These are phyloP conservation scores for Stagonosporopsis chrysanthemi DNA, from an alignment of 2,329 filamentous ascomycete genomes.

Conservation along the genomic window DNA sequence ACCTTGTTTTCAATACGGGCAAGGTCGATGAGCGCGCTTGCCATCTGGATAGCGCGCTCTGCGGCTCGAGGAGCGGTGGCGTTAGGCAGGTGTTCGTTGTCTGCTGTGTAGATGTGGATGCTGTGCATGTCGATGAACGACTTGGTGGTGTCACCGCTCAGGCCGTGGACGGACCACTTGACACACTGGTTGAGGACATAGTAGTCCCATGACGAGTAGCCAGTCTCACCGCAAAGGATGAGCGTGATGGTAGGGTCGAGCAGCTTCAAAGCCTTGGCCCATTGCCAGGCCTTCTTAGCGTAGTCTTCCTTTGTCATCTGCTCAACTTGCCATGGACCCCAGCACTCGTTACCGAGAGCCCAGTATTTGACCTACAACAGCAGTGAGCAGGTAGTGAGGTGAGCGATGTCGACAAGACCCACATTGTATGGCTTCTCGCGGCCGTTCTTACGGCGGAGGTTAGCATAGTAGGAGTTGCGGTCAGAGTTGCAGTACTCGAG, in stretches of 20 bases:
- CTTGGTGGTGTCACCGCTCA: conserved; percentile 57
- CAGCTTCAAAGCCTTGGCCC: conserved; percentile 76
- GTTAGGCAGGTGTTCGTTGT: conserved; percentile 52
- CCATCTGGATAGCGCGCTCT: conserved; percentile 76
- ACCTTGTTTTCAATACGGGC: conserved; percentile 74
- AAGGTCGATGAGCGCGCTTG: conserved; percentile 73
- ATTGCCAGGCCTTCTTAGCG: conserved; percentile 72
- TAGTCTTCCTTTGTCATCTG: conserved; percentile 75
- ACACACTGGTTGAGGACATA: conserved; percentile 75
- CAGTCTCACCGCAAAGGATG: conserved; percentile 78
- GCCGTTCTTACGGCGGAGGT: conserved; percentile 77
- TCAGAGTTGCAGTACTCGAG: conserved; percentile 85
- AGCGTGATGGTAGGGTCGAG: conserved; percentile 72
- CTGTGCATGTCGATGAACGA: conserved; percentile 78
- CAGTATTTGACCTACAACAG: conserved; percentile 72
- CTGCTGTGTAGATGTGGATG: conserved; percentile 79
- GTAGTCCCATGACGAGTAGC: conserved; percentile 74
- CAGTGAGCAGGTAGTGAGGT: conserved; percentile 4
- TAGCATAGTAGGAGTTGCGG: conserved; percentile 81
- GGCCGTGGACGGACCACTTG: conserved; percentile 58
- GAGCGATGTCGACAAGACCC: conserved; percentile 3
- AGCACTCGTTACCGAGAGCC: conserved; percentile 80
- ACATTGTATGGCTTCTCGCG: conserved; percentile 77
- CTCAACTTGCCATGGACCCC: conserved; percentile 72
- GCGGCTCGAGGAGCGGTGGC: conserved; percentile 69